These are phyloP conservation scores for Mycena polygramma DNA, from an alignment of 768 basidiomycete species.

Conservation along the genomic window DNA sequence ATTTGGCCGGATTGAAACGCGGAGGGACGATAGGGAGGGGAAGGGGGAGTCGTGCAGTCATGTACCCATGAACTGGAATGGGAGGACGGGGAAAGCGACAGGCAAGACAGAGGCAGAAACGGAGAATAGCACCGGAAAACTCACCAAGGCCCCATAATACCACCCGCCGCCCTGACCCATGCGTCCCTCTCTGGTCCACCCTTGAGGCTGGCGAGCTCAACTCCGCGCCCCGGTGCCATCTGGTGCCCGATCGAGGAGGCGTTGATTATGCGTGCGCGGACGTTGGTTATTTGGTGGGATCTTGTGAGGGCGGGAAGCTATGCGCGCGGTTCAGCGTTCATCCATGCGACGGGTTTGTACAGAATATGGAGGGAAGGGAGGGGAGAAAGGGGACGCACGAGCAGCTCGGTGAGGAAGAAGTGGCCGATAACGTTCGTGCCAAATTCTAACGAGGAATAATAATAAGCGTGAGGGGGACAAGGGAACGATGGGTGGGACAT, in stretches of 20 bases:
- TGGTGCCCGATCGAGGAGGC: background rate
- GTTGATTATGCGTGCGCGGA: background rate
- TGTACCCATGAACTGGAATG: too few relatives aligned
- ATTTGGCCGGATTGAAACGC: too few relatives aligned
- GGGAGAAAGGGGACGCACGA: background rate
- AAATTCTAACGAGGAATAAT: background rate
- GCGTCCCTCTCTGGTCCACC: background rate
- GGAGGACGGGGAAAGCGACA: too few relatives aligned
- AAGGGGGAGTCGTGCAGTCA: too few relatives aligned
- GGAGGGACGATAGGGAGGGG: too few relatives aligned
- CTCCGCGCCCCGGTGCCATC: background rate
- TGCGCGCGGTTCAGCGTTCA: too few relatives aligned
- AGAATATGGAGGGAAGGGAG: too few relatives aligned
- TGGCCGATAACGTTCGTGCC: background rate
- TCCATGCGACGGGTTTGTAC: too few relatives aligned
- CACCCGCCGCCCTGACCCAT: background rate
- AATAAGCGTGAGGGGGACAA: background rate
- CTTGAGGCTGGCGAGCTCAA: slow-evolving; percentile 1
- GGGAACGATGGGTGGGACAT: too few relatives aligned
- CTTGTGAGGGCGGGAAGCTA: slow-evolving; percentile 4
- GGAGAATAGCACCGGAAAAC: too few relatives aligned
- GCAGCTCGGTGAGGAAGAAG: slow-evolving; percentile 9
- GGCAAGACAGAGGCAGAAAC: too few relatives aligned
- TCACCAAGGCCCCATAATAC: background rate
- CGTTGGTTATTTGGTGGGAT: background rate